These are phyloP conservation scores for Zygosaccharomyces bisporus DNA, from an alignment of 805 yeast species.

Conservation along the genomic window DNA sequence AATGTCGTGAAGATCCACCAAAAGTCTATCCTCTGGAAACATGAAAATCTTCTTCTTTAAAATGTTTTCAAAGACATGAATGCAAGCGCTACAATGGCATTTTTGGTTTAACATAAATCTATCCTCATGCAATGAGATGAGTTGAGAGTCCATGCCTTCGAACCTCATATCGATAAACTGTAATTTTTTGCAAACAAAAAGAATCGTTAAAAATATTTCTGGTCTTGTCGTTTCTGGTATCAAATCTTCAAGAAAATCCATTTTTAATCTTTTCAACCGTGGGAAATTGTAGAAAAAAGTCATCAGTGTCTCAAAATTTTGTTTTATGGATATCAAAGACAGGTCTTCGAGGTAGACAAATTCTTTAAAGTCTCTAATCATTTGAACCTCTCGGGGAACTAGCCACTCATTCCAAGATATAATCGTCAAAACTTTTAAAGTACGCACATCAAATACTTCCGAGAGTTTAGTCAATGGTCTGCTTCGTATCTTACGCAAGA, in stretches of 20 bases:
- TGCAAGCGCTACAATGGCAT: constrained; percentile 33
- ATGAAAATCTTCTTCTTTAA: constrained; percentile 36
- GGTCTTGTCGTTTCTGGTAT: constrained; percentile 35
- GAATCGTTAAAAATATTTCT: constrained; percentile 35
- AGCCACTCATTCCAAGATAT: constrained; percentile 43
- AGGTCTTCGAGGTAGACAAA: constrained; percentile 38
- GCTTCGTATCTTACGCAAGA: constrained; percentile 19
- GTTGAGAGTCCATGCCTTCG: constrained; percentile 34
- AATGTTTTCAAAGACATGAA: constrained; percentile 32
- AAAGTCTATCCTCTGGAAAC: constrained; percentile 28
- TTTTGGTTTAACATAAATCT: constrained; percentile 32
- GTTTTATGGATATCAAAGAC: constrained; percentile 41
- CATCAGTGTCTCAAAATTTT: constrained; percentile 34
- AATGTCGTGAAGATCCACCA: constrained; percentile 29
- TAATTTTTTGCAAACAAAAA: constrained; percentile 34
- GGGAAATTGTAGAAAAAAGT: constrained; percentile 31
- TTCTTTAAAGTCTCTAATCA: constrained; percentile 38
- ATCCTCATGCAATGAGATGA: constrained; percentile 26
- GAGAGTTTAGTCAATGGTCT: constrained; percentile 27
- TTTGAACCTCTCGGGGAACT: constrained; percentile 34
- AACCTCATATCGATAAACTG: constrained; percentile 41
- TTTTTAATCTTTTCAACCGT: constrained; percentile 38
- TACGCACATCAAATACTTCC: constrained; percentile 38
- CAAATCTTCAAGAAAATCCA: constrained; percentile 39
- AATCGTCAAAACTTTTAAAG: constrained; percentile 38